A percentile compares a stretch with the other conserved stretches of the same genome.
Conservation (phyloP, 2,329 filamentous ascomycete species). For the Verruconis gallopava region DNA sequence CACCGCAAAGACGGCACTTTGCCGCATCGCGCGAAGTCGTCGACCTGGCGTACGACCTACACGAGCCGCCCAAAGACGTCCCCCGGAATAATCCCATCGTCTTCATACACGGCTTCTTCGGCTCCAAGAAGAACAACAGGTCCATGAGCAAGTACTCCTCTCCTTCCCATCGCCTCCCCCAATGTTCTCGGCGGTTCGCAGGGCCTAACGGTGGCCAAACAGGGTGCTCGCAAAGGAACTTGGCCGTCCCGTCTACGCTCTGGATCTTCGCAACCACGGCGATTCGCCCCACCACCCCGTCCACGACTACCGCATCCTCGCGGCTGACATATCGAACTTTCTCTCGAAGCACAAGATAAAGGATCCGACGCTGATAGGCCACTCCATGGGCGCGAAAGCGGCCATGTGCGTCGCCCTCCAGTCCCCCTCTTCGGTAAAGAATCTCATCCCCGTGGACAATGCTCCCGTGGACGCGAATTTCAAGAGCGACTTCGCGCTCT, state of each 20-base stretch:
- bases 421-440: constrained; percentile 51
- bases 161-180: no score
- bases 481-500: constrained; percentile 60
- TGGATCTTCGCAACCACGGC: constrained; percentile 90
- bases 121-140: constrained; percentile 89
- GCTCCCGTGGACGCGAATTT: constrained; percentile 73
- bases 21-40: constrained; percentile 2
- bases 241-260: constrained; percentile 63
- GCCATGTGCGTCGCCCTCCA: constrained; percentile 77
- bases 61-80: constrained; percentile 34
- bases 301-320: constrained; percentile 75
- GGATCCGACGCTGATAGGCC: constrained; percentile 68
- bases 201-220: no score
- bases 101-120: constrained; percentile 86
- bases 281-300: constrained; percentile 64
- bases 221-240: constrained; percentile 74
- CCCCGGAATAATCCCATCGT: constrained; percentile 51
- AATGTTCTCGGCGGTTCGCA: no score
- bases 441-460: constrained; percentile 80
- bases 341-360: constrained; percentile 57
- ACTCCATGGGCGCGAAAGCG: constrained; percentile 94
- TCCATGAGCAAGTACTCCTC: constrained; percentile 84
- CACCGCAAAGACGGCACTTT: not conserved
- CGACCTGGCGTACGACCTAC: constrained; percentile 51
- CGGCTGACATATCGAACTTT: constrained; percentile 70